Evolutionary conservation across 495 filamentous ascomycete genomes (phyloP).

Genomic region (Podospora pseudopauciseta): DNA sequence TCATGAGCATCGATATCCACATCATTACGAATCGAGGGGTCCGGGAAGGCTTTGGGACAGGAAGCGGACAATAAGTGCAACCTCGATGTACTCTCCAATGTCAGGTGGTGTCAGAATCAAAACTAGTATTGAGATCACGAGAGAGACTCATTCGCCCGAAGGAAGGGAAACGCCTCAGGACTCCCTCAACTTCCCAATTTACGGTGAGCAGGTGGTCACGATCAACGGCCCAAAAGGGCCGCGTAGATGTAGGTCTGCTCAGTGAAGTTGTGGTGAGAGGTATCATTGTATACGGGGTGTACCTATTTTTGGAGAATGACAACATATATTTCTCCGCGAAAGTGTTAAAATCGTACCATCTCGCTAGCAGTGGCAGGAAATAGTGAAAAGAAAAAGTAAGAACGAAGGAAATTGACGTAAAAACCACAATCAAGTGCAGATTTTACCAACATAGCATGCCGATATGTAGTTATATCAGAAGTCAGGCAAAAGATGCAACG

Average conservation of each 20-base stretch:
- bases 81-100: not conserved
- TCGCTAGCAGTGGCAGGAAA: not conserved
- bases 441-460: not conserved
- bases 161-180: not conserved
- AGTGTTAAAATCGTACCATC: not conserved
- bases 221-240: constrained; percentile 16
- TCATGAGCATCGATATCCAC: not conserved
- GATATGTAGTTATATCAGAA: not conserved
- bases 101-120: constrained; percentile 9
- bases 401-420: not conserved
- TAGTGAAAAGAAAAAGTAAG: not conserved
- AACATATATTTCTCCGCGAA: not conserved
- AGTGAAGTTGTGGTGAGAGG: not conserved
- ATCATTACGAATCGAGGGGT: not conserved
- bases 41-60: not conserved
- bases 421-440: not conserved
- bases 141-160: constrained; percentile 4
- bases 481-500: not conserved
- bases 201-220: constrained; percentile 6
- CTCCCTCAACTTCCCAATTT: not conserved
- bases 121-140: constrained; percentile 21
- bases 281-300: not conserved
- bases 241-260: not conserved
- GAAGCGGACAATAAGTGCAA: not conserved
- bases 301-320: not conserved